Conservation (phyloP, 1,139 yeast species). For the Debaryomyces psychrophilus region DNA sequence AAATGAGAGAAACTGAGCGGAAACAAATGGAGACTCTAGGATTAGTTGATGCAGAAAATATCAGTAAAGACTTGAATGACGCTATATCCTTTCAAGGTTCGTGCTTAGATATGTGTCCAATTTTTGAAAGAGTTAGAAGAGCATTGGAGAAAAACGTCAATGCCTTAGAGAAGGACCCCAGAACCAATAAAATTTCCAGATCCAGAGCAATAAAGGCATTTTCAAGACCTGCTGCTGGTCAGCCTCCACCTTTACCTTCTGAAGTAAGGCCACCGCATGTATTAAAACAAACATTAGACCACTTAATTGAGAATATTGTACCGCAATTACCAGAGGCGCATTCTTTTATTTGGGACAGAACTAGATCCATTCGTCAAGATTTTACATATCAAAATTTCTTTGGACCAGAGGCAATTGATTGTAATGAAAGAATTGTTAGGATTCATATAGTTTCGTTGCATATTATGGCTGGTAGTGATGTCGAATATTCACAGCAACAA, state of each 20-base stretch:
- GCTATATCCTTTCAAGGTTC: conserved; percentile 89
- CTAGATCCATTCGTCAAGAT: conserved; percentile 96
- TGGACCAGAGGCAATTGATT: conserved; percentile 92
- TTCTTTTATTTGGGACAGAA: conserved; percentile 96
- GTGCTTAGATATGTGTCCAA: conserved; percentile 93
- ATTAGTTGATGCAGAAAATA: conserved; percentile 85
- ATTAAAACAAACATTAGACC: conserved; percentile 64
- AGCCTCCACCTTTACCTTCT: conserved; percentile 95
- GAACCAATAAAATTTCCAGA: conserved; percentile 63
- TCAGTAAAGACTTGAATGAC: conserved; percentile 76
- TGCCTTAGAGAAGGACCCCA: conserved; percentile 69
- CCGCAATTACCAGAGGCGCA: conserved; percentile 80
- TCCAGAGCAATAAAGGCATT: conserved; percentile 84
- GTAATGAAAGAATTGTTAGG: conserved; percentile 90
- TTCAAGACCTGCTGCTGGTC: conserved; percentile 97
- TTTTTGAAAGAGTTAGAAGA: conserved; percentile 87
- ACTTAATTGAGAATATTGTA: conserved; percentile 65
- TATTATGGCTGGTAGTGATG: conserved; percentile 78
- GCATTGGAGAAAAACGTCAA: conserved; percentile 87
- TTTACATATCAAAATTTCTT: conserved; percentile 93
- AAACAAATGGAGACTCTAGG: conserved; percentile 79
- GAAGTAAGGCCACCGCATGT: conserved; percentile 94
- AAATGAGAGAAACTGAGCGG: conserved; percentile 77
- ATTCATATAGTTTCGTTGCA: conserved; percentile 84
- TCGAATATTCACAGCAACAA: conserved; percentile 89